Percentiles rank a stretch among this genome's conserved stretches.
Evolutionary conservation across 1,284 basidiomycete species (phyloP).

Genomic region (Pyrrhoderma noxium): DNA sequence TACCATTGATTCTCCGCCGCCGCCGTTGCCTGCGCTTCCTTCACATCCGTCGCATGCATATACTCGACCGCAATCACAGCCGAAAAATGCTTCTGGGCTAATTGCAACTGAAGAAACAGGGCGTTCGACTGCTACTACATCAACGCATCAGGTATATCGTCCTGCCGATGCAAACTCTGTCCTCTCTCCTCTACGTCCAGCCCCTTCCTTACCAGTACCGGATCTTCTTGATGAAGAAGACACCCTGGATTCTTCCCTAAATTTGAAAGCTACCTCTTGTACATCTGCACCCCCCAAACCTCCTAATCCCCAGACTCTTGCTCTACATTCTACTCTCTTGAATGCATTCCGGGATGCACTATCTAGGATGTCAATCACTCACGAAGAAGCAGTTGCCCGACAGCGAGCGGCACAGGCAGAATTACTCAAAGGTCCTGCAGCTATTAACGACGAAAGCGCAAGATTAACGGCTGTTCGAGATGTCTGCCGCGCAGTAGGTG

Average conservation of each 20-base stretch:
- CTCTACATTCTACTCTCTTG: slow-evolving; percentile 78
- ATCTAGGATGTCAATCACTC: slow-evolving; percentile 53
- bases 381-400: slow-evolving; percentile 66
- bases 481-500: slow-evolving; percentile 78
- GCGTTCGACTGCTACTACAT: background rate
- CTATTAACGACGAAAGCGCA: slow-evolving; percentile 92
- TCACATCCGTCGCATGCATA: slow-evolving; percentile 11
- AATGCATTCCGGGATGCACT: slow-evolving; percentile 69
- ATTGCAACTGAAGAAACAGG: background rate
- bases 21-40: slow-evolving; percentile 17
- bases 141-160: background rate
- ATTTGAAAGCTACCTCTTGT: slow-evolving; percentile 18
- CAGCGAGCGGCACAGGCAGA: slow-evolving; percentile 77
- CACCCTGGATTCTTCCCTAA: slow-evolving; percentile 19
- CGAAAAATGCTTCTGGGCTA: background rate
- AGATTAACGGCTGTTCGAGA: slow-evolving; percentile 92
- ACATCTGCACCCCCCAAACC: slow-evolving; percentile 68
- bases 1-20: slow-evolving; percentile 19
- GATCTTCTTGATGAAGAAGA: slow-evolving; percentile 34
- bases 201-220: slow-evolving; percentile 25
- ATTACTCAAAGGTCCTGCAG: slow-evolving; percentile 83
- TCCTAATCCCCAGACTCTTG: slow-evolving; percentile 81
- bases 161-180: slow-evolving; percentile 23
- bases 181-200: slow-evolving; percentile 22
- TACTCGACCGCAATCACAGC: slow-evolving; percentile 24